Base-by-base conservation (phyloP, 2,329 filamentous ascomycete species). In the Epichloe typhina region DNA sequence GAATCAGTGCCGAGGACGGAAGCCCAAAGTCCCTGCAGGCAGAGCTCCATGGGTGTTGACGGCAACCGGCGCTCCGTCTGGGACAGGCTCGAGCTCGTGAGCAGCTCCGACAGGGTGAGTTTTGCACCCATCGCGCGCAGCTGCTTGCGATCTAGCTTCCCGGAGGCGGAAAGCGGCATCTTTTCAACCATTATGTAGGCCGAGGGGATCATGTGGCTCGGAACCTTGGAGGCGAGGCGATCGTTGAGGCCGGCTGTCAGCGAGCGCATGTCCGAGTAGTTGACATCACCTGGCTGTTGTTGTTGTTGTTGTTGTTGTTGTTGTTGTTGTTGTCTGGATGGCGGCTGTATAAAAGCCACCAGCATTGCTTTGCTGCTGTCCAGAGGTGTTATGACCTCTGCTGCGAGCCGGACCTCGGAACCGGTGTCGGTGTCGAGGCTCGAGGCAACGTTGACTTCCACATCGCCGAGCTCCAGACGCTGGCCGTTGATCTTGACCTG, bases 401-500 rank as follows among this genome's bases (percentile, higher is more conserved):
- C 52, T 3, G 46, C 50, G 39, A 54, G 23, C 15, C 33, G 37
- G 31, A 40, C 46, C 19, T 5, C 21, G n/a, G 9, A 12, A 31
- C 21, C 23, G 15, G 5, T 9, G n/a, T 41, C 6, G 23, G 23
- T 7, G n/a, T 41, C 12, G 21, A 47, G 37, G 31, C 23, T 21
- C 17, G 36, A 40, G 3, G 13, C 17, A 35, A 40, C 12, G 11
- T 41, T 44, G 46, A n/a, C 19, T 41, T 53, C 55, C 12, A 55
- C 50, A 19, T 50, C 53, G 26, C 40, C 51, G 7, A 53, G 51
- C 15, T 56, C 55, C 36, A 56, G 43, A 5, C 55, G 51, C 43
- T 56, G 55, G 15, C 80, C 79, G 17, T 69, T 67, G 9, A 80
- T 61, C 56, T 81, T 81, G 39, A 80, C 68, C 58, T 80, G 76